Evolutionary conservation across 495 filamentous ascomycete species (phyloP), one percentile per base, ranked within the genome.

Genomic region (Platismatia glauca): DNA sequence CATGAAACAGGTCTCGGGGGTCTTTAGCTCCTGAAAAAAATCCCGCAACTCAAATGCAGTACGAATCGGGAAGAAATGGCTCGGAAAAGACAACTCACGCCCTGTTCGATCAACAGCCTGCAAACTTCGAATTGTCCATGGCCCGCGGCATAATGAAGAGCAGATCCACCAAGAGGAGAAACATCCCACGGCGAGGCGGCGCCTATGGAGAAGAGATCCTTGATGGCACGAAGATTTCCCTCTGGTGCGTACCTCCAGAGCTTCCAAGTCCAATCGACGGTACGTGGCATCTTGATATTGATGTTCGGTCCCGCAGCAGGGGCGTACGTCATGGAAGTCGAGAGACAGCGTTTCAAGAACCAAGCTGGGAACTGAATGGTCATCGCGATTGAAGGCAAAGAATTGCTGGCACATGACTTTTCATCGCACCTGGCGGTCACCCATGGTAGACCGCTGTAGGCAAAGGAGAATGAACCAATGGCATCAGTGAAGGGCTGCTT

Each of bases 111-210:
- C 38, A 39, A 13, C 37, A 39, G 38, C 22, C 37, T 39, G 55
- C 34, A 57, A n/a, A 38, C 18, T 22, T 37, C 37, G 27, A 34
- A 39, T n/a, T 57, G 55, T 39, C 33, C 55, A 38, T 57, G 55
- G 24, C 15, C 55, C 29, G 57, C 57, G 15, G 57, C 57, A 44
- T 35, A 38, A 27, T 44, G 57, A 29, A 58, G 57, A 11, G 37
- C 57, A 29, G 57, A 58, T 18, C 57, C 57, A 31, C 24, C 38
- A 29, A 58, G 34, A 4, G 57, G 57, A 18, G 24, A 44, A 4
- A 58, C 57, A 29, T 43, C 38, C 38, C 34, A 58, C 38, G 57
- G 57, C 24, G 57, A 58, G 37, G 37, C 38, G 27, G 57, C 57
- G 41, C 57, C n/a, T 27, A 12, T n/a, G 16, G 57, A 20, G 12